Percentiles rank a stretch among this genome's conserved stretches.
Conservation (phyloP, 179 eudicot genomes). For the Drosera spatulata region DNA sequence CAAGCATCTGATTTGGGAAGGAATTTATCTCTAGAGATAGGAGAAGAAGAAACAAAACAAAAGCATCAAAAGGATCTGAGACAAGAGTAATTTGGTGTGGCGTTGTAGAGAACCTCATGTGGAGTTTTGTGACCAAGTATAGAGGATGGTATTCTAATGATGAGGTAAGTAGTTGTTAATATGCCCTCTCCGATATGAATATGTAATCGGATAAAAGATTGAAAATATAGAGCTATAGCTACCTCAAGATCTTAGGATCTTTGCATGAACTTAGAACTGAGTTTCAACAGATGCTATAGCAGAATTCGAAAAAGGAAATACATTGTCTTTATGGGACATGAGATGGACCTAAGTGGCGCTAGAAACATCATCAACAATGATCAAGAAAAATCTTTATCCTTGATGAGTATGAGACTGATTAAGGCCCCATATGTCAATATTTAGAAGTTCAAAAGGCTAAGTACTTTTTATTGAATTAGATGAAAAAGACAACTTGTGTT, state of each 20-base stretch:
- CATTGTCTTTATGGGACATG: neutral
- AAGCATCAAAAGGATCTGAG: neutral
- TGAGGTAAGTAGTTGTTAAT: neutral
- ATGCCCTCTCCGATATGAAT: too few species aligned
- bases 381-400: neutral
- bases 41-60: neutral
- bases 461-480: neutral
- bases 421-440: conserved; percentile 3
- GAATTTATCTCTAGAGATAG: neutral
- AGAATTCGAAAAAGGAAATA: neutral
- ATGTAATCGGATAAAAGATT: neutral
- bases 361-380: too few species aligned
- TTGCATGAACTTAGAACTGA: neutral
- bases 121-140: neutral
- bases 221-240: neutral
- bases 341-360: too few species aligned
- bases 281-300: neutral
- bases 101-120: neutral
- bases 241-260: neutral
- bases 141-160: neutral
- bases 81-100: neutral
- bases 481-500: neutral
- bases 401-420: neutral
- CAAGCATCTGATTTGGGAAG: neutral
- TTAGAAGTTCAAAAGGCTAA: neutral